phyloP scores from a whole-genome alignment of 805 yeast species.

The Kodamaea kaohsiungensis region DNA sequence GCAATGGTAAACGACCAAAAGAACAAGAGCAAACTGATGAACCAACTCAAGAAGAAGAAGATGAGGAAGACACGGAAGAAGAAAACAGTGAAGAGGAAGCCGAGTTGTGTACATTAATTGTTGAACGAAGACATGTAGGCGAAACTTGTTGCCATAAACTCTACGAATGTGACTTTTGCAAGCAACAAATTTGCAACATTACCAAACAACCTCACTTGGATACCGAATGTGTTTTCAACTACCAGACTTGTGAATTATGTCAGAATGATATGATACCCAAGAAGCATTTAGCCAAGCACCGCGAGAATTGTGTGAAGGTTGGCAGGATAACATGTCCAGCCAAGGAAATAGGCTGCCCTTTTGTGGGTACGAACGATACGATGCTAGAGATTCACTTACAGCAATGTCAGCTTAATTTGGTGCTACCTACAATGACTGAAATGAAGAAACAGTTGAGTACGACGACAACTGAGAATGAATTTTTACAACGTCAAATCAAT shows the following conservation, averaged over 20 bases:
- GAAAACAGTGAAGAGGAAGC: conserved; percentile 6
- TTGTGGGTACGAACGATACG: conserved; percentile 42
- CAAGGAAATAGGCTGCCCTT: conserved; percentile 48
- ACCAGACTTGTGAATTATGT: conserved; percentile 43
- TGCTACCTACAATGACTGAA: conserved; percentile 27
- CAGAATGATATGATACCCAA: conserved; percentile 42
- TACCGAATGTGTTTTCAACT: conserved; percentile 41
- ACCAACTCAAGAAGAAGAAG: conserved; percentile 5
- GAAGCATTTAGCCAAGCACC: conserved; percentile 41
- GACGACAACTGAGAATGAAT: conserved; percentile 37
- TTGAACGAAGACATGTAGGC: conserved; percentile 23
- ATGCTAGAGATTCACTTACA: conserved; percentile 37
- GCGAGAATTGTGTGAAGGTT: conserved; percentile 41
- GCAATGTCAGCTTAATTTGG: conserved; percentile 31
- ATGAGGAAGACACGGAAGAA: conserved; percentile 9
- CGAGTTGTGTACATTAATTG: conserved; percentile 15
- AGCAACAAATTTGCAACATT: conserved; percentile 24
- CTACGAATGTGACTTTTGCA: conserved; percentile 41
- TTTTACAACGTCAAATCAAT: conserved; percentile 45
- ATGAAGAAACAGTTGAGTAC: conserved; percentile 26
- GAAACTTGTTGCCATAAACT: conserved; percentile 40
- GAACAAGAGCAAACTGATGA: conserved; percentile 3
- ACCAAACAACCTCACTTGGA: conserved; percentile 36
- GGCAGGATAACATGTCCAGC: conserved; percentile 50
- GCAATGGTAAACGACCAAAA: conserved; percentile 25